A percentile compares a stretch with the other conserved stretches of the same genome.
Conservation (phyloP, 805 yeast species). For the Saccharomycopsis malanga region DNA sequence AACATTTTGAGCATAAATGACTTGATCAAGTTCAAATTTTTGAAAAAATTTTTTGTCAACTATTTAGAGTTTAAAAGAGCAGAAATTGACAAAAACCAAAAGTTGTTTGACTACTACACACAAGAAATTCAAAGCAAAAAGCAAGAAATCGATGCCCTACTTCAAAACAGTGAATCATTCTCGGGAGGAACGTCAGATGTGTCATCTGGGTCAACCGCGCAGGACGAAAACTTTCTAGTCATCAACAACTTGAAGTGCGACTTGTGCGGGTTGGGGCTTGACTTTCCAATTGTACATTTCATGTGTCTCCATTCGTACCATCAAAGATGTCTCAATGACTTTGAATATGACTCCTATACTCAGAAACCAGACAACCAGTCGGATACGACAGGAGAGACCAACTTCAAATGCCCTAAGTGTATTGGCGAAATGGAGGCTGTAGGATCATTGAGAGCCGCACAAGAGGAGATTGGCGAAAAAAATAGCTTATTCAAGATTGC, state of each 20-base stretch:
- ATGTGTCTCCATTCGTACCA: conserved; percentile 84
- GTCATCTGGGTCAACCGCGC: not conserved
- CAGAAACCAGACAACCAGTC: conserved; percentile 16
- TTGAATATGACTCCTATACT: conserved; percentile 27
- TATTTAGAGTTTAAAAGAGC: conserved; percentile 50
- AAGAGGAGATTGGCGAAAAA: conserved; percentile 54
- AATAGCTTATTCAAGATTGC: conserved; percentile 55
- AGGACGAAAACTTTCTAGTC: conserved; percentile 23
- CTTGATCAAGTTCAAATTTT: conserved; percentile 41
- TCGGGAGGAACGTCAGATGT: not conserved
- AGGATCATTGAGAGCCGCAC: conserved; percentile 48
- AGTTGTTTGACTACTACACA: conserved; percentile 60
- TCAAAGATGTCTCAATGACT: conserved; percentile 63
- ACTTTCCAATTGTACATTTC: conserved; percentile 77
- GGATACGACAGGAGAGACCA: not conserved
- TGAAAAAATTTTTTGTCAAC: conserved; percentile 60
- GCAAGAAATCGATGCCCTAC: conserved; percentile 44
- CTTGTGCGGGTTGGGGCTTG: conserved; percentile 57
- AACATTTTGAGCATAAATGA: conserved; percentile 56
- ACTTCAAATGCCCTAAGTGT: conserved; percentile 66
- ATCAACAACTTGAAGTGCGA: conserved; percentile 58
- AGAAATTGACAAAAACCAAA: conserved; percentile 63
- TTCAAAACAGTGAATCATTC: conserved; percentile 11
- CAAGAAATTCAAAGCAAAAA: conserved; percentile 54
- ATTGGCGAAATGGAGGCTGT: conserved; percentile 63